These are phyloP conservation scores for Coprinellus aureogranulatus DNA, from an alignment of 768 basidiomycete species.

Conservation along the genomic window DNA sequence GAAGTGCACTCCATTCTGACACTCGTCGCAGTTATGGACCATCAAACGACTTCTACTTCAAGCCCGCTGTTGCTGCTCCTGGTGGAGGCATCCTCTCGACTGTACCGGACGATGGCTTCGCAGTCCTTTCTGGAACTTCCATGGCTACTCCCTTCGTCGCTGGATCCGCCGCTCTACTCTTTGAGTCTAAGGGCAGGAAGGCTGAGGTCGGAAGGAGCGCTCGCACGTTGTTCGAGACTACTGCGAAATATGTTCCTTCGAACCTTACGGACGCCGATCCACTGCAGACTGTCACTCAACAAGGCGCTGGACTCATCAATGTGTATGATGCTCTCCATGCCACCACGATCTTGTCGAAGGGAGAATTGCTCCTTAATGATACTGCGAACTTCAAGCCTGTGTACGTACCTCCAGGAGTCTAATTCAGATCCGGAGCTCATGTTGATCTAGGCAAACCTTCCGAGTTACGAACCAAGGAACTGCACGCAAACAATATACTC, in stretches of 20 bases:
- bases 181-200: constrained; percentile 34
- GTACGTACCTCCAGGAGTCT: constrained; percentile 29
- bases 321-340: constrained; percentile 56
- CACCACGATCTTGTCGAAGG: constrained; percentile 50
- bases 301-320: constrained; percentile 57
- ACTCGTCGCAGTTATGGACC: constrained; percentile 47
- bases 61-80: constrained; percentile 47
- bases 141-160: constrained; percentile 43
- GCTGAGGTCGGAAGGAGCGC: constrained; percentile 24
- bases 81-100: constrained; percentile 51
- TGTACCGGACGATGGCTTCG: constrained; percentile 34
- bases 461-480: constrained; percentile 51
- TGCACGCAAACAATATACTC: constrained; percentile 16
- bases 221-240: constrained; percentile 47
- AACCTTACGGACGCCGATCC: constrained; percentile 49
- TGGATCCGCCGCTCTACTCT: constrained; percentile 38
- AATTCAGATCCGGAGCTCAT: not conserved
- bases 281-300: constrained; percentile 49
- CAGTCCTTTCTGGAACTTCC: constrained; percentile 38
- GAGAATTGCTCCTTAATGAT: constrained; percentile 63
- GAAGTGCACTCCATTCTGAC: not conserved
- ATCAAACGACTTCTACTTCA: constrained; percentile 55
- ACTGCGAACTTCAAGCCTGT: constrained; percentile 49
- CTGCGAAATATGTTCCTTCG: constrained; percentile 41
- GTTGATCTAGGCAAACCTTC: constrained; percentile 41